These are phyloP conservation scores for Flaveria bidentis DNA, from an alignment of 129 eudicot genomes.

Conservation along the genomic window DNA sequence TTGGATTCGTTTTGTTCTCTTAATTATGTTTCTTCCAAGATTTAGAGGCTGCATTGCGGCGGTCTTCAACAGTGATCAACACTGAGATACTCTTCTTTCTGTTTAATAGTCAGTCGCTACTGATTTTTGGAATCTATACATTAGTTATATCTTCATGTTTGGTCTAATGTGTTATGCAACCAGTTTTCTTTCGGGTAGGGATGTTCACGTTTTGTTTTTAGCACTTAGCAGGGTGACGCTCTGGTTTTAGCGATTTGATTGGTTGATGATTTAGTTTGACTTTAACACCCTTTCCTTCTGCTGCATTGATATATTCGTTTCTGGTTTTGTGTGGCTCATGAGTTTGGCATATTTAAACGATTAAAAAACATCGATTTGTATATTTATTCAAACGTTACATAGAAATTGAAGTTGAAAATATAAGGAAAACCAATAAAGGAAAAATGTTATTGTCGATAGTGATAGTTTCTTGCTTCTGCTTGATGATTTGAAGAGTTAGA, in stretches of 20 bases:
- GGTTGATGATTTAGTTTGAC: no score
- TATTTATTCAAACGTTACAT: conserved; percentile 20
- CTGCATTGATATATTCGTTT: no score
- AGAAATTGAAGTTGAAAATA: not conserved
- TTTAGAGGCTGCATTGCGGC: conserved; percentile 34
- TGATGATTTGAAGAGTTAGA: conserved; percentile 30
- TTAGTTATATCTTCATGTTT: conserved; percentile 2
- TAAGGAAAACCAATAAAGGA: not conserved
- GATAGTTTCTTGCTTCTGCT: not conserved
- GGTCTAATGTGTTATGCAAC: not conserved
- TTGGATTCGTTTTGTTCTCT: conserved; percentile 23
- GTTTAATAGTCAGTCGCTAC: not conserved
- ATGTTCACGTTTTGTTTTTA: not conserved
- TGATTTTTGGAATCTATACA: conserved; percentile 31
- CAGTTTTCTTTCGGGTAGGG: not conserved
- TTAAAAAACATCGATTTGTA: not conserved
- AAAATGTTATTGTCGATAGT: not conserved
- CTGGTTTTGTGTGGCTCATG: no score
- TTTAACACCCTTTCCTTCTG: no score
- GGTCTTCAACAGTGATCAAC: conserved; percentile 29
- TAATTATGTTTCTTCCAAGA: conserved; percentile 15
- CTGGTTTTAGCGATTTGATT: no score
- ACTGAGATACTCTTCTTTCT: not conserved
- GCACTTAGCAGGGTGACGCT: no score
- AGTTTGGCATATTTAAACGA: not conserved